A percentile compares a stretch with the other conserved stretches of the same genome.
Conservation (phyloP, 306 rosid genomes). For the Corylus heterophylla region DNA sequence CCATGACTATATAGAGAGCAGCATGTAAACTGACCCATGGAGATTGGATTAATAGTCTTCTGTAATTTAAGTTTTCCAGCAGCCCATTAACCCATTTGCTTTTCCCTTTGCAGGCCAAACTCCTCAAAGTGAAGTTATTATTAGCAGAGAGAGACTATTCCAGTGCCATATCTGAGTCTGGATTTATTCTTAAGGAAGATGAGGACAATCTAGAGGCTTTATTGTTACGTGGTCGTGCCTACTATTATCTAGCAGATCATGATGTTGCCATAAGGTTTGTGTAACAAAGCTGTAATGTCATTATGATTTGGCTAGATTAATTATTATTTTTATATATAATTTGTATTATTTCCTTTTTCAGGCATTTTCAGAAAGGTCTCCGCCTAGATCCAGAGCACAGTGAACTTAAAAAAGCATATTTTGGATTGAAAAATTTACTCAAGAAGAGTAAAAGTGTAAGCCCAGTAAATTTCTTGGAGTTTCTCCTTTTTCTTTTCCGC, state of each 20-base stretch:
- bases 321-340: background rate
- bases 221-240: constrained; percentile 88
- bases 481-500: constrained; percentile 16
- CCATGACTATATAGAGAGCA: constrained; percentile 6
- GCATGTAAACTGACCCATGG: constrained; percentile 17
- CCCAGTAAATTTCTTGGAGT: constrained; percentile 8
- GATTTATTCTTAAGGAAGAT: constrained; percentile 83
- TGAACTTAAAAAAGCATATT: constrained; percentile 92
- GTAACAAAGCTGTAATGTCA: constrained; percentile 14
- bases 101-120: constrained; percentile 72
- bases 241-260: constrained; percentile 96
- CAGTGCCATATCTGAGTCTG: constrained; percentile 74
- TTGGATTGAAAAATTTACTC: constrained; percentile 87
- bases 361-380: constrained; percentile 99
- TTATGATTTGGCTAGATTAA: background rate
- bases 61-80: constrained; percentile 8
- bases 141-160: constrained; percentile 80
- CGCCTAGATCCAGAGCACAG: constrained; percentile 95
- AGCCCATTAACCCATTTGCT: constrained; percentile 18
- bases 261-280: constrained; percentile 89
- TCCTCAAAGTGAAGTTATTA: constrained; percentile 72
- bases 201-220: constrained; percentile 85
- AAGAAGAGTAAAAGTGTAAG: constrained; percentile 91
- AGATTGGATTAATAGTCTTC: constrained; percentile 21
- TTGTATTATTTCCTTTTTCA: constrained; percentile 31